Evolutionary conservation across 2,329 filamentous ascomycete species (phyloP).

Genomic region (Emmonsiellopsis sp.): DNA sequence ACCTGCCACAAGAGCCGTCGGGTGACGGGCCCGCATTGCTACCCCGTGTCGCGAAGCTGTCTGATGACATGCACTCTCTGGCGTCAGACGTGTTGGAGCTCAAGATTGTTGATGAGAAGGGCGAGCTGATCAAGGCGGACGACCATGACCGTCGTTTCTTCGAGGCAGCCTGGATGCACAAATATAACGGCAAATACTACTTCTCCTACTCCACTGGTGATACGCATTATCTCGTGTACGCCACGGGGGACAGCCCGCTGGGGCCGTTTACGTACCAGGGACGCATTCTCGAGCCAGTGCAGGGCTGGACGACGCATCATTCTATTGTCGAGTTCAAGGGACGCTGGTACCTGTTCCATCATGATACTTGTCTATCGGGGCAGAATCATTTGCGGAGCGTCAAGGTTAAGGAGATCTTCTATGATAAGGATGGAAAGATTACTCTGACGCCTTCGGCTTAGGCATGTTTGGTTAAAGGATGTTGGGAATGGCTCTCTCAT

Average conservation of each 20-base stretch:
- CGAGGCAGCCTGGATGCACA: conserved; percentile 73
- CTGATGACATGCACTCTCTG: conserved; percentile 57
- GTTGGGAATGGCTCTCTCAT: too few relatives aligned
- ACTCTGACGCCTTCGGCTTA: conserved; percentile 16
- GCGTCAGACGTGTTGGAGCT: conserved; percentile 48
- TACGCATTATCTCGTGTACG: conserved; percentile 65
- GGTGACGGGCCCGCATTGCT: conserved; percentile 48
- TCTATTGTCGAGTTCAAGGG: conserved; percentile 65
- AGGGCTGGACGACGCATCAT: conserved; percentile 76
- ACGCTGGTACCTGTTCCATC: conserved; percentile 67
- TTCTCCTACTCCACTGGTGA: conserved; percentile 72
- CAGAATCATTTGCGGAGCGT: conserved; percentile 64
- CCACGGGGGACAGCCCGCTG: conserved; percentile 52
- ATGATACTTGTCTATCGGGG: conserved; percentile 62
- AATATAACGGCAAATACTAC: conserved; percentile 60
- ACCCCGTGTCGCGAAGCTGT: conserved; percentile 57
- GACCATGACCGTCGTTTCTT: conserved; percentile 71
- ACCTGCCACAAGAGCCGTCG: conserved; percentile 50
- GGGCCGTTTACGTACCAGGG: conserved; percentile 67
- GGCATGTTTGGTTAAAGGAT: too few relatives aligned
- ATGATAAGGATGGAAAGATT: conserved; percentile 57
- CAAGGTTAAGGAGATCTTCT: conserved; percentile 66
- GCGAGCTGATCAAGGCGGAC: conserved; percentile 50
- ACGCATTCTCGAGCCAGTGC: conserved; percentile 62
- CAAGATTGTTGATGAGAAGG: conserved; percentile 54